phyloP scores from a whole-genome alignment of 169 alveolate genomes.

The Prorocentrum cordatum region DNA sequence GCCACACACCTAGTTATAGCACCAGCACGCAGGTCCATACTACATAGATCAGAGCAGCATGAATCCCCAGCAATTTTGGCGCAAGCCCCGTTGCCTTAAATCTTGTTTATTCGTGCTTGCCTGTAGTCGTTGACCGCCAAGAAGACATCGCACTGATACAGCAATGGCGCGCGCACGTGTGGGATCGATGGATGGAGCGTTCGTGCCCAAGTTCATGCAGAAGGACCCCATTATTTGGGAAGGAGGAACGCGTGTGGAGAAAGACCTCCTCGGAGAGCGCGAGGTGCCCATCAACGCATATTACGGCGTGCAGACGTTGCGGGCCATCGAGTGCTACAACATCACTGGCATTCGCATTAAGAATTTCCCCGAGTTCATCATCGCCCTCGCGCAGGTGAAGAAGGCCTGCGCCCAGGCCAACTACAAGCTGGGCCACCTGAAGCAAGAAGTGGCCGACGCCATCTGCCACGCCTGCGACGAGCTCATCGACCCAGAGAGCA shows the following conservation, averaged over 20 bases:
- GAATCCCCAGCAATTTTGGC: too few relatives aligned
- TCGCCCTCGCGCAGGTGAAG: not conserved
- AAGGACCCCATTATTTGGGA: too few relatives aligned
- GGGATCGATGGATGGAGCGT: too few relatives aligned
- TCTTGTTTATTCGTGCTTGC: too few relatives aligned
- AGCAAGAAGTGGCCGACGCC: conserved; percentile 16
- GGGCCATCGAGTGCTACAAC: conserved; percentile 14
- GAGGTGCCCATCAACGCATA: conserved; percentile 40
- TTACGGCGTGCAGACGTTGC: not conserved
- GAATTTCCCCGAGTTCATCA: conserved; percentile 42
- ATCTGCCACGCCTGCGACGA: conserved; percentile 30
- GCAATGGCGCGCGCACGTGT: too few relatives aligned
- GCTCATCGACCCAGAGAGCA: not conserved
- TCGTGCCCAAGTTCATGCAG: too few relatives aligned
- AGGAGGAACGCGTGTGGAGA: not conserved
- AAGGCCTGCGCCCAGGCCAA: conserved; percentile 46
- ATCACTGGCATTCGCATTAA: conserved; percentile 45
- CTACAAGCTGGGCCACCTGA: conserved; percentile 32
- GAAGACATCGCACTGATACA: too few relatives aligned
- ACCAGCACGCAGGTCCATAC: too few relatives aligned
- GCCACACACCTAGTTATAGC: too few relatives aligned
- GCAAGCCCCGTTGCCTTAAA: too few relatives aligned
- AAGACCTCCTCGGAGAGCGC: conserved; percentile 8
- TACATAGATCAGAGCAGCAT: too few relatives aligned
- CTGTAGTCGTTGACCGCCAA: too few relatives aligned